Conservation (phyloP, 2,329 filamentous ascomycete species). For the Metarhizium rileyi region DNA sequence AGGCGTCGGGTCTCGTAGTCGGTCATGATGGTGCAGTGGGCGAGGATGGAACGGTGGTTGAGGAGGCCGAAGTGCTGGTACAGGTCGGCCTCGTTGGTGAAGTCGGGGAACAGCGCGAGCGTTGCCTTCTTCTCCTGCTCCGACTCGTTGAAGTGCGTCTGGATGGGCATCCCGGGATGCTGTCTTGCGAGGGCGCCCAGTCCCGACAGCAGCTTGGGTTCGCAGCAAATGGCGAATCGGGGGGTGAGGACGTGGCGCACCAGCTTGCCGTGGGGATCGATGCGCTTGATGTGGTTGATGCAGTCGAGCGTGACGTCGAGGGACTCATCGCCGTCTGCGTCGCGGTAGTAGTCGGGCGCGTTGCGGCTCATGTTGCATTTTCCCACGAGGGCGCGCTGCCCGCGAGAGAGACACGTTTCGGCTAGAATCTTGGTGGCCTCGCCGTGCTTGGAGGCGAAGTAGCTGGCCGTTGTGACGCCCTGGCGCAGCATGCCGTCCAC, state of each 20-base stretch:
- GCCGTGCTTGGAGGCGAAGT: conserved; percentile 48
- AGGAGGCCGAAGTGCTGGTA: conserved; percentile 48
- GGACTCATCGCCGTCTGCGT: conserved; percentile 35
- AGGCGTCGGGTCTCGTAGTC: conserved; percentile 44
- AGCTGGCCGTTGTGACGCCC: conserved; percentile 51
- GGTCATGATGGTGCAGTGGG: conserved; percentile 55
- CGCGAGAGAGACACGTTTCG: conserved; percentile 39
- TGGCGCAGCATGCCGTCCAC: conserved; percentile 51
- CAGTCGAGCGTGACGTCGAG: conserved; percentile 38
- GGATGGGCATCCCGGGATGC: conserved; percentile 43
- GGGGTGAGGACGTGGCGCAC: conserved; percentile 45
- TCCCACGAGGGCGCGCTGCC: conserved; percentile 50
- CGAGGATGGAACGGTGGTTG: conserved; percentile 46
- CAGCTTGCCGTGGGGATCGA: conserved; percentile 34
- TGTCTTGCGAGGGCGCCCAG: conserved; percentile 42
- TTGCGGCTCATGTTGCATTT: conserved; percentile 55
- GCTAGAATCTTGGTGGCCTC: conserved; percentile 48
- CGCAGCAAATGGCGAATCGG: conserved; percentile 53
- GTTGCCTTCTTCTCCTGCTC: conserved; percentile 49
- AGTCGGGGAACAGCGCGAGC: conserved; percentile 43
- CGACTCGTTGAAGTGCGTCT: conserved; percentile 61
- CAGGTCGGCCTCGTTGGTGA: conserved; percentile 47
- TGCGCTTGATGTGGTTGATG: conserved; percentile 33
- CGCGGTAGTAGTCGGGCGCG: conserved; percentile 43
- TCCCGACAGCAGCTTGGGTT: conserved; percentile 39